Percentiles rank a stretch among this genome's conserved stretches.
phyloP scores from a whole-genome alignment of 805 yeast species.

The Zygoascus flipseniorum region DNA sequence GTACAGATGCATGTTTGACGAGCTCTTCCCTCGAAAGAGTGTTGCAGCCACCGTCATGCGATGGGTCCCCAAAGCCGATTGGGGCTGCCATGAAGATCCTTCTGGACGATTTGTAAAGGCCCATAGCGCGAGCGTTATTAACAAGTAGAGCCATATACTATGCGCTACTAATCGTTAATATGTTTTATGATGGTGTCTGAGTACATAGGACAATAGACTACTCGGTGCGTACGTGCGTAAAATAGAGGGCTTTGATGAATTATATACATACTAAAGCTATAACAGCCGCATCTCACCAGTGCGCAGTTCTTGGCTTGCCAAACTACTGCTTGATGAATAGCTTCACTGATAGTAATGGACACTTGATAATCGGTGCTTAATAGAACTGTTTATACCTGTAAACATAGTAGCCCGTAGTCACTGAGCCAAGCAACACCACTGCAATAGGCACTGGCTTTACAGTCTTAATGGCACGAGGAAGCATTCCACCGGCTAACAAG shows the following conservation, averaged over 20 bases:
- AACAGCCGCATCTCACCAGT: too few relatives aligned
- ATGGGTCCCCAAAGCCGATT: conserved; percentile 99
- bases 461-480: conserved; percentile 57
- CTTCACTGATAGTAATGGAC: not conserved
- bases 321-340: not conserved
- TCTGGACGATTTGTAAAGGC: conserved; percentile 93
- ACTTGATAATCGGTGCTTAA: not conserved
- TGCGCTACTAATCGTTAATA: too few relatives aligned
- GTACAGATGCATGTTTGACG: conserved; percentile 96
- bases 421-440: conserved; percentile 53
- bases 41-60: conserved; percentile 97
- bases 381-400: conserved; percentile 72
- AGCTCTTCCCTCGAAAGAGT: conserved; percentile 79
- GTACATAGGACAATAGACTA: too few relatives aligned
- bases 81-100: conserved; percentile 99
- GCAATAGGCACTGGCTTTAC: conserved; percentile 69
- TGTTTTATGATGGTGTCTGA: too few relatives aligned
- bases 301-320: not conserved
- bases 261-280: too few relatives aligned
- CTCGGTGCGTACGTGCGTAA: too few relatives aligned
- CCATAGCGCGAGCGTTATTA: conserved; percentile 36
- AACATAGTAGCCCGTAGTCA: conserved; percentile 59
- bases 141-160: not conserved
- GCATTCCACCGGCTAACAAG: conserved; percentile 58
- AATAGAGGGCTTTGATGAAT: too few relatives aligned